These are phyloP conservation scores for Talaromyces sp. DNA, from an alignment of 2,329 filamentous ascomycete genomes.

Conservation along the genomic window DNA sequence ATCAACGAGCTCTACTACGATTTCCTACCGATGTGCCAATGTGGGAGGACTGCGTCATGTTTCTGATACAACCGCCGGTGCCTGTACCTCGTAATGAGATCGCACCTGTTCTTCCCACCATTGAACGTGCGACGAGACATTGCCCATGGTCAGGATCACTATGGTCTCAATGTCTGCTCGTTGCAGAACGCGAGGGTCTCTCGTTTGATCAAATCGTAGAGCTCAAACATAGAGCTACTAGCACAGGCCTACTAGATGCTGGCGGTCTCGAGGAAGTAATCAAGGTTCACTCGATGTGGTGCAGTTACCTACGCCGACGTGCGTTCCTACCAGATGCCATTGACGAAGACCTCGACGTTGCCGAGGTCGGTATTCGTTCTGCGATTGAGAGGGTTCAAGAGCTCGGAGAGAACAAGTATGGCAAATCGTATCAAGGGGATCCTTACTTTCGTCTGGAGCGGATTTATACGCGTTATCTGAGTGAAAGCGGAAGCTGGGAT, in stretches of 20 bases:
- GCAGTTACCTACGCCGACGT: conserved; percentile 81
- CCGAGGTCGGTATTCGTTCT: conserved; percentile 81
- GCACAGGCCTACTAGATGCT: conserved; percentile 76
- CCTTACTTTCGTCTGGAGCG: conserved; percentile 83
- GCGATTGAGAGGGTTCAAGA: conserved; percentile 80
- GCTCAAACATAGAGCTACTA: conserved; percentile 90
- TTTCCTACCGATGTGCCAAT: conserved; percentile 70
- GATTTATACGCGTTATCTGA: conserved; percentile 87
- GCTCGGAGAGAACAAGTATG: conserved; percentile 74
- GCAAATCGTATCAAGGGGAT: conserved; percentile 75
- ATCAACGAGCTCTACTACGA: conserved; percentile 70
- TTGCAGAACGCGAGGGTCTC: conserved; percentile 72
- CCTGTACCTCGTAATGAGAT: conserved; percentile 45
- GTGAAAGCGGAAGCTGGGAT: conserved; percentile 73
- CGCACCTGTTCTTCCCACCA: conserved; percentile 61
- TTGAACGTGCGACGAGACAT: conserved; percentile 80
- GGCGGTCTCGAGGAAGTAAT: conserved; percentile 84
- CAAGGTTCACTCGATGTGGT: conserved; percentile 92
- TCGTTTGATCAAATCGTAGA: conserved; percentile 77
- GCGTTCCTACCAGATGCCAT: conserved; percentile 71
- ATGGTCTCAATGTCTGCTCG: conserved; percentile 86
- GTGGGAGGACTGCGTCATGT: conserved; percentile 83
- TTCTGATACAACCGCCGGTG: conserved; percentile 56
- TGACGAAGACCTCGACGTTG: conserved; percentile 82
- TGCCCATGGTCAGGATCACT: conserved; percentile 89